Evolutionary conservation across 371 early-diverging fungal genomes (phyloP), one percentile per base, ranked within the genome.

Genomic region (Mortierella sp.): DNA sequence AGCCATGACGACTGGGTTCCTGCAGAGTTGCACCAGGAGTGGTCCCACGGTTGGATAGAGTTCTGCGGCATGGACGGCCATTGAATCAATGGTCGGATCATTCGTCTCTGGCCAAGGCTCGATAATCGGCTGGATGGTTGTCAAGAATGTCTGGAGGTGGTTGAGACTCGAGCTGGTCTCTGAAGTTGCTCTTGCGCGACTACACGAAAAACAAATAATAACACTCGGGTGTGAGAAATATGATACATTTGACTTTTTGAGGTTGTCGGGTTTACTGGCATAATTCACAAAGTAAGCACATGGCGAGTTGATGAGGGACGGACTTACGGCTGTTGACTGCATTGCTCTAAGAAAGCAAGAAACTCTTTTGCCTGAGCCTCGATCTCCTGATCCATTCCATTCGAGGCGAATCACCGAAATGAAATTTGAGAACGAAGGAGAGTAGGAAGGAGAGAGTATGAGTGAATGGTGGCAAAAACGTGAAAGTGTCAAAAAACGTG

Each of bases 371-470:
- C 74, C 53, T 66, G 74, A 71, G 65, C 75, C 41, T 79, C 79
- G 75, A 79, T 79, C 55, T 65, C 72, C 58, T 68, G 72, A 66
- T 79, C 80, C 80, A 79, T 79, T 71, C 80, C 80, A 79, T 75
- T 37, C 64, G 68, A 58, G 58, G 64, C 55, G 24, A 66, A 64
- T 26, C 41, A 55, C 39, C 34, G 58, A 61, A 53, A 50, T 52
- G 63, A 19, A 34, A 19, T 10, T 13, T 9, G 31, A 16, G 14
- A 31, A 48, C 16, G 22, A n/a, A 47, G 16, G 34, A 24, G 6
- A 11, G 44, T 19, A 31, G 22, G 44, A 40, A 55, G 29, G 8
- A 22, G 13, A 16, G 11, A 26, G 41, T 26, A 14, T 26, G 19
- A 24, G 53, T 26, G 11, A 26, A 52, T 52, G 29, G 53, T 53